phyloP scores from a whole-genome alignment of 306 rosid species.

The Mimosa pudica region DNA sequence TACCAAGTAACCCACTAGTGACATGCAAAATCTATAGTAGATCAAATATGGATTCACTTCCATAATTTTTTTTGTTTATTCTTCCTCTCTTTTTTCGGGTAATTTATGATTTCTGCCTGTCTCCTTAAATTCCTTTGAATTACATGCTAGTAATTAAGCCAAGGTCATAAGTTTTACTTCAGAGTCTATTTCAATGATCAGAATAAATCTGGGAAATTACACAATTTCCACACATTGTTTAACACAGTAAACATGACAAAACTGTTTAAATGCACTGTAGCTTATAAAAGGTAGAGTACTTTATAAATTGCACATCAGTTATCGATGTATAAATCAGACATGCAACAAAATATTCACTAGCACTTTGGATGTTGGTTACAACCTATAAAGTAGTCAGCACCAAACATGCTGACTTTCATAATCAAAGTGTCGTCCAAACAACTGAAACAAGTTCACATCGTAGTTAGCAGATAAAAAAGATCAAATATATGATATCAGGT shows the following conservation, averaged over 20 bases:
- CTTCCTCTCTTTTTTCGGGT: background rate
- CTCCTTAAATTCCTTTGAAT: slow-evolving; percentile 17
- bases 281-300: slow-evolving; percentile 13
- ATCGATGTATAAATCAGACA: slow-evolving; percentile 1
- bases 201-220: slow-evolving; percentile 26
- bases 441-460: slow-evolving; percentile 56
- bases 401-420: slow-evolving; percentile 91
- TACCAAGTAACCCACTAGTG: background rate
- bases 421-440: slow-evolving; percentile 81
- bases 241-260: slow-evolving; percentile 3
- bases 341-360: slow-evolving; percentile 71
- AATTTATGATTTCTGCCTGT: background rate
- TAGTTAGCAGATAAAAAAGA: slow-evolving; percentile 22
- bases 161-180: slow-evolving; percentile 6
- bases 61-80: slow-evolving; percentile 8
- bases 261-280: slow-evolving; percentile 7
- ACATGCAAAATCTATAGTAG: background rate
- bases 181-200: slow-evolving; percentile 10
- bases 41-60: slow-evolving; percentile 7
- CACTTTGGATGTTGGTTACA: slow-evolving; percentile 96
- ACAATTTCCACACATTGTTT: background rate
- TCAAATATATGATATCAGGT: slow-evolving; percentile 18
- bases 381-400: slow-evolving; percentile 90
- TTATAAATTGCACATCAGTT: slow-evolving; percentile 7
- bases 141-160: slow-evolving; percentile 4